These are phyloP conservation scores for Wickerhamomyces pijperi DNA, from an alignment of 805 yeast genomes.

Conservation along the genomic window DNA sequence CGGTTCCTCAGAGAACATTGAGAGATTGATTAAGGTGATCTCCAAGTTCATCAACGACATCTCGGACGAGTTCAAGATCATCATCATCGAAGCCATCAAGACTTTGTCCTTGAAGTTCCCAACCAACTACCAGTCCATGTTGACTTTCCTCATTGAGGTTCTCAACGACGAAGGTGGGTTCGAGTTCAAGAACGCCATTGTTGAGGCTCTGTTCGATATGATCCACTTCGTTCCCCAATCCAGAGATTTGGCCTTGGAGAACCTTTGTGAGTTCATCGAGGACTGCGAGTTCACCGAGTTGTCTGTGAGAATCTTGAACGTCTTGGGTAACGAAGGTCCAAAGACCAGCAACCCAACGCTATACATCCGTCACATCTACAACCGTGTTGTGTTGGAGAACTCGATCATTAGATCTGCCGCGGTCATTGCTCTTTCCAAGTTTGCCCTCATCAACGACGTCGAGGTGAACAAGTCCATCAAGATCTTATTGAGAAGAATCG, in stretches of 20 bases:
- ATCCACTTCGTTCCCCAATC: slow-evolving; percentile 80
- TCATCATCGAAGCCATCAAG: slow-evolving; percentile 90
- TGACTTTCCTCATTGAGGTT: slow-evolving; percentile 69
- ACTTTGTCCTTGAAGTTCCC: slow-evolving; percentile 91
- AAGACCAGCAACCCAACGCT: slow-evolving; percentile 72
- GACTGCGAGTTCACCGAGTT: slow-evolving; percentile 96
- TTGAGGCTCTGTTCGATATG: slow-evolving; percentile 88
- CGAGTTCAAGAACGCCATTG: slow-evolving; percentile 73
- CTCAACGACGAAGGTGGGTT: slow-evolving; percentile 88
- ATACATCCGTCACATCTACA: slow-evolving; percentile 91
- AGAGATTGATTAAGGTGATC: slow-evolving; percentile 79
- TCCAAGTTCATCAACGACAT: slow-evolving; percentile 85
- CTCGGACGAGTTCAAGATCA: slow-evolving; percentile 89
- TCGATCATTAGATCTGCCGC: slow-evolving; percentile 95
- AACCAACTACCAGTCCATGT: slow-evolving; percentile 72
- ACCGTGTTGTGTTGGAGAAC: slow-evolving; percentile 92
- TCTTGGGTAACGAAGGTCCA: slow-evolving; percentile 94
- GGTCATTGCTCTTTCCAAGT: slow-evolving; percentile 82
- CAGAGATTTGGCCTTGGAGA: slow-evolving; percentile 72
- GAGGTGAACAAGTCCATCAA: slow-evolving; percentile 57
- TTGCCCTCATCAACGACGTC: slow-evolving; percentile 59
- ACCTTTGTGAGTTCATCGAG: slow-evolving; percentile 92
- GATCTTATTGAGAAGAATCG: slow-evolving; percentile 70
- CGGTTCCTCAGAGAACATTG: slow-evolving; percentile 83
- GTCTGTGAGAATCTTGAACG: slow-evolving; percentile 82